phyloP scores from a whole-genome alignment of 352 stramenopile genomes.

The Globisporangium uncinulatum region DNA sequence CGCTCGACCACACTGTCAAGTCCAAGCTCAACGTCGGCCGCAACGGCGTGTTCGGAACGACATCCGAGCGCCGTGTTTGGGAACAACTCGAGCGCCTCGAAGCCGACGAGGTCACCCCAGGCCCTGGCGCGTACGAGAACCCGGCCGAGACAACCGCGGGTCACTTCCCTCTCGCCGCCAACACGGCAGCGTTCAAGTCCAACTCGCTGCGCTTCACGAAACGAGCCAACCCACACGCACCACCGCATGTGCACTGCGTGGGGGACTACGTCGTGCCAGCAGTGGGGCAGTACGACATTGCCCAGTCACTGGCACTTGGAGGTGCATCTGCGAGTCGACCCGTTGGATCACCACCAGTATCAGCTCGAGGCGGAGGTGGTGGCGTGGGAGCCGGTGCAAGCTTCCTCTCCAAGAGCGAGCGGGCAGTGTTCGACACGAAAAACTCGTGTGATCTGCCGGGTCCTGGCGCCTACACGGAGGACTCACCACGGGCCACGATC shows the following conservation, averaged over 20 bases:
- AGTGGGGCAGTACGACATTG: constrained; percentile 53
- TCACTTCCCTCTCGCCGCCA: constrained; percentile 28
- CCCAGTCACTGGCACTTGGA: not conserved
- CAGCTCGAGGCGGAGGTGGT: constrained; percentile 4
- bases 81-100: constrained; percentile 44
- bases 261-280: constrained; percentile 31
- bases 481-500: constrained; percentile 3
- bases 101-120: constrained; percentile 38
- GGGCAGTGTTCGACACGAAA: constrained; percentile 36
- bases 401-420: constrained; percentile 42
- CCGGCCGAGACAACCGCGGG: constrained; percentile 21
- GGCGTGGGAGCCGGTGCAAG: constrained; percentile 10
- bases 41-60: constrained; percentile 71
- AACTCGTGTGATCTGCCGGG: constrained; percentile 37
- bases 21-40: constrained; percentile 46
- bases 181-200: constrained; percentile 57
- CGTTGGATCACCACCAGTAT: constrained; percentile 2
- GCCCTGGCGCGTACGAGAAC: constrained; percentile 48
- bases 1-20: constrained; percentile 43
- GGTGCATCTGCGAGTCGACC: not conserved
- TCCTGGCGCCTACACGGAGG: constrained; percentile 36
- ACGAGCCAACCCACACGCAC: constrained; percentile 27
- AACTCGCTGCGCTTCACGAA: constrained; percentile 43
- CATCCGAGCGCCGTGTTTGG: constrained; percentile 67
- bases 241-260: constrained; percentile 51